Evolutionary conservation across 2,329 filamentous ascomycete species (phyloP).

Genomic region (Cadophora luteo-olivacea): DNA sequence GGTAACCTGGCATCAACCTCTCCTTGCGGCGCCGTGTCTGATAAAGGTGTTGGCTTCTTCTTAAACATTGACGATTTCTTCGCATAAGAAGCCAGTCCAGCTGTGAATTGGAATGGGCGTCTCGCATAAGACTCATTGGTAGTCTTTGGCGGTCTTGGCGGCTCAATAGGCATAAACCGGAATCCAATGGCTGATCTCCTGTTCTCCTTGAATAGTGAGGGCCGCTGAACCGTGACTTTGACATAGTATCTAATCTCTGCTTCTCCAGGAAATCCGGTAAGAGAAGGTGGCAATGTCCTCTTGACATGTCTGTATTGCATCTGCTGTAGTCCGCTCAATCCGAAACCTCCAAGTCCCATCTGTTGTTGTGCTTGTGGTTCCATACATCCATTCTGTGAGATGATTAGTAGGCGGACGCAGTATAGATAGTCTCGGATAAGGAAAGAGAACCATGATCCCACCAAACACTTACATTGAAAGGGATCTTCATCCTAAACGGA

Average conservation of each 20-base stretch:
- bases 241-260: slow-evolving; percentile 94
- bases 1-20: slow-evolving; percentile 82
- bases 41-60: slow-evolving; percentile 39
- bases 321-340: slow-evolving; percentile 68
- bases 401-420: not conserved
- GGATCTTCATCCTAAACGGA: slow-evolving; percentile 78
- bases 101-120: slow-evolving; percentile 66
- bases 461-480: slow-evolving; percentile 60
- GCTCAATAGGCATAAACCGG: slow-evolving; percentile 92
- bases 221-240: slow-evolving; percentile 93
- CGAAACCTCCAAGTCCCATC: slow-evolving; percentile 62
- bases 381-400: slow-evolving; percentile 59
- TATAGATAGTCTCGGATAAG: not conserved
- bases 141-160: slow-evolving; percentile 71
- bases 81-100: slow-evolving; percentile 44
- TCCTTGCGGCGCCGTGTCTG: slow-evolving; percentile 68
- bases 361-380: slow-evolving; percentile 56
- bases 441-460: not conserved
- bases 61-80: slow-evolving; percentile 42
- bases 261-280: slow-evolving; percentile 84
- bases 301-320: slow-evolving; percentile 75
- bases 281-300: slow-evolving; percentile 84
- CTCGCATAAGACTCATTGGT: slow-evolving; percentile 85
- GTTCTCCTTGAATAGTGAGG: slow-evolving; percentile 89
- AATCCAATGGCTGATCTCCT: slow-evolving; percentile 73